Percentiles rank a stretch among this genome's conserved stretches.
These are phyloP conservation scores for Phycomyces nitens DNA, from an alignment of 192 early-diverging fungal genomes.

Conservation along the genomic window DNA sequence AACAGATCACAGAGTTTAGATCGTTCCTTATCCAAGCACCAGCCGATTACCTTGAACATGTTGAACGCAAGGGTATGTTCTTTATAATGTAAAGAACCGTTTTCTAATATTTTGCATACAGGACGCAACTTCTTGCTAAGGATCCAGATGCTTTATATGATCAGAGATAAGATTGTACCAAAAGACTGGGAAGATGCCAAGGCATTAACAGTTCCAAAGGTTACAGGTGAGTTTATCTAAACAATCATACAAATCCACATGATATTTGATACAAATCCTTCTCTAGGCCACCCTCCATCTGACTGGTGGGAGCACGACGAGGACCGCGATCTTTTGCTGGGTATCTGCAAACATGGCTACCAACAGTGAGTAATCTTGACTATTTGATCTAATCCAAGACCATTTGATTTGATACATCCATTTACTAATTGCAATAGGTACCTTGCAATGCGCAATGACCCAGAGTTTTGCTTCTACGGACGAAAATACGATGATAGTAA, in stretches of 20 bases:
- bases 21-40: conserved; percentile 71
- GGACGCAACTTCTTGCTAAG: conserved; percentile 67
- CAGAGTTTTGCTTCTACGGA: conserved; percentile 52
- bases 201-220: conserved; percentile 61
- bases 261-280: too few species aligned
- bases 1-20: conserved; percentile 62
- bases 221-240: conserved; percentile 43
- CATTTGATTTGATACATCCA: too few species aligned
- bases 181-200: conserved; percentile 57
- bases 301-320: conserved; percentile 74
- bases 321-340: conserved; percentile 76
- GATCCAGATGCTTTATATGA: conserved; percentile 71
- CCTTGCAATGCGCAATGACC: conserved; percentile 47
- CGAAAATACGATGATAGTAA: conserved; percentile 47
- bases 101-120: neutral
- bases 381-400: too few species aligned
- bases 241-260: conserved; percentile 39
- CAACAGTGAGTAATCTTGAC: conserved; percentile 35
- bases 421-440: conserved; percentile 8
- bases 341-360: conserved; percentile 80
- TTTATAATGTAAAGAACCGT: neutral
- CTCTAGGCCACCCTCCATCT: conserved; percentile 47
- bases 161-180: conserved; percentile 69
- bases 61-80: conserved; percentile 54
- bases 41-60: conserved; percentile 70